These are phyloP conservation scores for Chloris gayana DNA, from an alignment of 176 grass and related monocot genomes.

Conservation along the genomic window DNA sequence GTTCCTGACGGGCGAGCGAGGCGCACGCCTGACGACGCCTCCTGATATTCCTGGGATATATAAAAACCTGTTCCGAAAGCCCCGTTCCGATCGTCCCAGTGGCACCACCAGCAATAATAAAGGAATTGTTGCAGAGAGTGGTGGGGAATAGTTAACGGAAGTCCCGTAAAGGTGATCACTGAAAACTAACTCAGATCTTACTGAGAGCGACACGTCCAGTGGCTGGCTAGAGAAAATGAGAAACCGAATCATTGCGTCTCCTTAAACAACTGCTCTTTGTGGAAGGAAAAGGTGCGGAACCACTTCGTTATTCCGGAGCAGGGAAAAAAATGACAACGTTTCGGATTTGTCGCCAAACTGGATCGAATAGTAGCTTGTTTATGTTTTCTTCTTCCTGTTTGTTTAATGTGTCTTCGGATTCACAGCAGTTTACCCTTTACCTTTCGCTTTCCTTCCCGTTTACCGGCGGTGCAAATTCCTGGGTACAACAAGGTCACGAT, in stretches of 20 bases:
- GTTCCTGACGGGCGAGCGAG: not conserved
- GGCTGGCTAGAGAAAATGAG: constrained; percentile 1
- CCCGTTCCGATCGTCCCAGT: not conserved
- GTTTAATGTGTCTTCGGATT: no score
- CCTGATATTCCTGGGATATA: not conserved
- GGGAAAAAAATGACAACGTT: not conserved
- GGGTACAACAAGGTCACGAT: not conserved
- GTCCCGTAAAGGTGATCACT: constrained; percentile 61
- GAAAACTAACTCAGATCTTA: constrained; percentile 61
- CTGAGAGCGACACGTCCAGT: constrained; percentile 42
- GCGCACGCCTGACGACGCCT: not conserved
- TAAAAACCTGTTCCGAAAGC: not conserved
- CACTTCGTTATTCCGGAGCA: not conserved
- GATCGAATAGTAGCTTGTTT: no score
- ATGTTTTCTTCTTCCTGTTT: not conserved
- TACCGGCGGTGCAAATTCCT: not conserved
- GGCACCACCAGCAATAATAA: not conserved
- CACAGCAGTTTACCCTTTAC: no score
- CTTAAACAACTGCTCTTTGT: constrained; percentile 40
- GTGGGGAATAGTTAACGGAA: constrained; percentile 45
- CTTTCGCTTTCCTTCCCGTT: not conserved
- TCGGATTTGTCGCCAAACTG: not conserved
- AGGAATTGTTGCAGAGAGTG: not conserved
- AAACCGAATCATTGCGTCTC: not conserved
- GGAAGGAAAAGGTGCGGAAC: constrained; percentile 13